Percentiles rank a stretch among this genome's conserved stretches.
Conservation (phyloP, 768 basidiomycete species). For the Flagelloscypha sp. region DNA sequence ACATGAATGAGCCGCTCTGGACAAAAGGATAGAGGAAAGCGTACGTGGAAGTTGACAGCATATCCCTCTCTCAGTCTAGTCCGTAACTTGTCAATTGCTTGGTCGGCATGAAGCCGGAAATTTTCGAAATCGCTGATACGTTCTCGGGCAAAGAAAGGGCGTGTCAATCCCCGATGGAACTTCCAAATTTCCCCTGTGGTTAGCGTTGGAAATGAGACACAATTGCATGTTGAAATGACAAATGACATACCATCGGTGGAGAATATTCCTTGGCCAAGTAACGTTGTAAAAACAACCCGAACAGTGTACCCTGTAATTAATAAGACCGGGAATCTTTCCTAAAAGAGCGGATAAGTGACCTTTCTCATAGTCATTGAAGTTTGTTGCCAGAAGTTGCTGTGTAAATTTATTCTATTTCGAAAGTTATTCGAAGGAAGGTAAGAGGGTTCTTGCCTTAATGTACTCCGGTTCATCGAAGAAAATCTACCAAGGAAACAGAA, state of each 20-base stretch:
- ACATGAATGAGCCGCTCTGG: too few relatives aligned
- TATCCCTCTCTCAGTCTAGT: conserved; percentile 20
- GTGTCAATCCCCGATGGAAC: conserved; percentile 43
- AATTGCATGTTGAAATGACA: too few relatives aligned
- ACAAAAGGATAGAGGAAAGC: too few relatives aligned
- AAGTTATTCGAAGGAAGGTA: background rate
- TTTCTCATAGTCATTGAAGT: conserved; percentile 11
- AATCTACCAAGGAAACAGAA: conserved; percentile 17
- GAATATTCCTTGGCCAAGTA: conserved; percentile 72
- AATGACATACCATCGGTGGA: conserved; percentile 75
- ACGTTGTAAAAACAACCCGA: too few relatives aligned
- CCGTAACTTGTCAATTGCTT: conserved; percentile 24
- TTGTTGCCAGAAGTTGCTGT: conserved; percentile 22
- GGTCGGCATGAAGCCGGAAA: conserved; percentile 30
- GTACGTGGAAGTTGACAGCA: conserved; percentile 35
- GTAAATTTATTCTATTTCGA: too few relatives aligned
- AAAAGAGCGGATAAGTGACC: too few relatives aligned
- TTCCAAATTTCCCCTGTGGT: conserved; percentile 13
- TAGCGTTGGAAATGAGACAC: background rate
- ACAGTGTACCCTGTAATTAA: conserved; percentile 26
- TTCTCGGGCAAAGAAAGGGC: conserved; percentile 40
- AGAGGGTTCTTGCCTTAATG: conserved; percentile 22
- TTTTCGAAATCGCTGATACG: conserved; percentile 31
- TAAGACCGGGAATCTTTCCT: conserved; percentile 10
- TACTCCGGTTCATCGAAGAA: conserved; percentile 30